Base-by-base conservation (phyloP, 345 rosid species). In the Physaria fendleri region DNA sequence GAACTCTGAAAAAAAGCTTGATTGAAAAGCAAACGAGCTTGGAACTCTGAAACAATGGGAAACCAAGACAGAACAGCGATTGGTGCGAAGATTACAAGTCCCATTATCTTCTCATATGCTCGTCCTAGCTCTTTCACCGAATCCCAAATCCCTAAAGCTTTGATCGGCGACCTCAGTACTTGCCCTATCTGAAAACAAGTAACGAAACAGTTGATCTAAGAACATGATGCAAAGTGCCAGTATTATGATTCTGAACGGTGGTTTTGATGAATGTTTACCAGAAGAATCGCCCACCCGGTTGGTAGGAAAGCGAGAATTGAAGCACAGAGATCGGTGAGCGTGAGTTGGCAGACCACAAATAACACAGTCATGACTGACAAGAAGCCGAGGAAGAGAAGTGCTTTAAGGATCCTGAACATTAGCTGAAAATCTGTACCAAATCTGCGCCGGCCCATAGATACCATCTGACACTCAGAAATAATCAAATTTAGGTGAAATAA, bases 391-490 rank as follows among this genome's bases (percentile, higher is more conserved):
- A 90, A 90, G 24, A 87, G 73, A 62, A 94, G 90, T 13, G 97
- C 96, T 70, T 90, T 94, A 23, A 94, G 90, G 63, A 94, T 85
- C 76, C 97, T 78, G 77, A 82, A 85, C 96, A 84, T 87, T 53
- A 90, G 92, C 66, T 76, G 97, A 74, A 90, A 83, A 70, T 85
- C 89, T 0, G 88, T 69, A 17, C 87, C 81, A 45, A 90, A 90
- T 72, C 76, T 82, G 41, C 87, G 54, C 71, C 99, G 75, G 17
- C 93, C 97, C 81, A 90, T 71, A 3, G 95, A 94, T 24, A 85
- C 82, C 90, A 90, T 78, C 99, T 94, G 56, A 25, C 47, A 48
- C 45, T 62, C 17, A 18, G 18, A 33, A 20, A n/a, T 5, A 16
- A n/a, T 35, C 3, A 32, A 42, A 29, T 16, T 45, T 12, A 43